Percentiles rank a stretch among this genome's conserved stretches.
Evolutionary conservation across 257 asterid genomes (phyloP).

Genomic region (Solanum lycopersicoides): DNA sequence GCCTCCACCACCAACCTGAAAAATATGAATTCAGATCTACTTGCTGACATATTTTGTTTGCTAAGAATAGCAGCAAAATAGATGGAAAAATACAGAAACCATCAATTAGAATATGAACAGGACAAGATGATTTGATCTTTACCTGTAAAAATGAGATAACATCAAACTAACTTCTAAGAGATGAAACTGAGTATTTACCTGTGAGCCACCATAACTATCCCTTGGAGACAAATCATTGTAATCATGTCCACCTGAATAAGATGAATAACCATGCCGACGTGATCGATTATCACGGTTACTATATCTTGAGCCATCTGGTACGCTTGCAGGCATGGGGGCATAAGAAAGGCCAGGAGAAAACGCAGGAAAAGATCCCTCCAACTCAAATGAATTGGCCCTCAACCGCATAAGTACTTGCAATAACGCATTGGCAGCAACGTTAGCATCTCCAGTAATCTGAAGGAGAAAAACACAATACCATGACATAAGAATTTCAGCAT

Average conservation of each 20-base stretch:
- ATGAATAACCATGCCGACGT: conserved; percentile 36
- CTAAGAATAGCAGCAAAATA: not conserved
- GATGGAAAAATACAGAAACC: not conserved
- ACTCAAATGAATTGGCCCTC: conserved; percentile 59
- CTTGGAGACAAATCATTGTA: conserved; percentile 23
- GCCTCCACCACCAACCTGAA: conserved; percentile 48
- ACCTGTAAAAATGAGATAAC: not conserved
- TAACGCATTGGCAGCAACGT: conserved; percentile 57
- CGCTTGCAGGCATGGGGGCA: conserved; percentile 21
- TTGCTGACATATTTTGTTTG: not conserved
- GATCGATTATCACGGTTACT: conserved; percentile 37
- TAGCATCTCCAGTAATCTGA: conserved; percentile 70
- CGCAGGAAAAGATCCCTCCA: conserved; percentile 38
- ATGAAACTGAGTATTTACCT: conserved; percentile 30
- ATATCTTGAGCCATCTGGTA: conserved; percentile 35
- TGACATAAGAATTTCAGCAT: not conserved
- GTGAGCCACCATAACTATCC: conserved; percentile 41
- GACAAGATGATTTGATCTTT: not conserved
- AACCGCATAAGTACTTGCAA: conserved; percentile 59
- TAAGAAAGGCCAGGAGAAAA: conserved; percentile 23
- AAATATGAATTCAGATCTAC: not conserved
- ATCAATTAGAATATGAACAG: not conserved
- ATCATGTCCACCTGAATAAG: conserved; percentile 38
- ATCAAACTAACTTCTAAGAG: not conserved
- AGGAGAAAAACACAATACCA: not conserved